These are phyloP conservation scores for Panicum virgatum DNA, from an alignment of 202 grass and related monocot species.

Conservation along the genomic window DNA sequence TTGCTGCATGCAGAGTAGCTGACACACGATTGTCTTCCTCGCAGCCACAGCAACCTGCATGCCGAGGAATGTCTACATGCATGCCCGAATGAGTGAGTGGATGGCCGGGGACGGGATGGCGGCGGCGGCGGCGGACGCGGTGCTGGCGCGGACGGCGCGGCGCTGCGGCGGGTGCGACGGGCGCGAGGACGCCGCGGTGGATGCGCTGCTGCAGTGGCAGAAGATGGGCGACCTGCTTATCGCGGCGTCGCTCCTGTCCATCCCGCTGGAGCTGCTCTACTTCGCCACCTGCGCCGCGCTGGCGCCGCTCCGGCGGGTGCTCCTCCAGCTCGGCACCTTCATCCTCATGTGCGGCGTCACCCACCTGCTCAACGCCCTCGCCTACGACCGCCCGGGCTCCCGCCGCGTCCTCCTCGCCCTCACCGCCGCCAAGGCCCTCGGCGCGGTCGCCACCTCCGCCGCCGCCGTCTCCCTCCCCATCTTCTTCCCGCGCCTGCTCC, in stretches of 20 bases:
- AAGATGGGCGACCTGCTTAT: conserved; percentile 65
- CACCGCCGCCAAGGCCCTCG: conserved; percentile 58
- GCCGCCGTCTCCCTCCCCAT: conserved; percentile 55
- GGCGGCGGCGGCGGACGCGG: conserved; percentile 31
- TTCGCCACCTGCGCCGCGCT: conserved; percentile 47
- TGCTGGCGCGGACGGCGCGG: conserved; percentile 5
- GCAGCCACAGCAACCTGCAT: neutral
- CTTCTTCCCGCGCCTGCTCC: conserved; percentile 60
- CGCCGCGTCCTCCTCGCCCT: conserved; percentile 33
- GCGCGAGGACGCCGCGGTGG: conserved; percentile 30
- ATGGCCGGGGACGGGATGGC: neutral
- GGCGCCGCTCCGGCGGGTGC: conserved; percentile 56
- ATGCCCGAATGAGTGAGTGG: neutral
- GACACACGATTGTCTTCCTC: neutral
- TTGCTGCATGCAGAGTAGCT: neutral
- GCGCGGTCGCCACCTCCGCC: conserved; percentile 48
- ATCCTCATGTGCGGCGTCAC: conserved; percentile 59
- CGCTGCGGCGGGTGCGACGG: conserved; percentile 41
- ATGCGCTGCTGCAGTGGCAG: conserved; percentile 62
- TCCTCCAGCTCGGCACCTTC: conserved; percentile 64
- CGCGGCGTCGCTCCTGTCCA: conserved; percentile 66
- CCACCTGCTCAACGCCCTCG: conserved; percentile 54
- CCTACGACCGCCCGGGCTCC: conserved; percentile 39
- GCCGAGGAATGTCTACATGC: neutral
- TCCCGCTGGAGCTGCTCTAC: conserved; percentile 62